Evolutionary conservation across 73 alveolate species (phyloP).

Genomic region (Breviolum minutum): DNA sequence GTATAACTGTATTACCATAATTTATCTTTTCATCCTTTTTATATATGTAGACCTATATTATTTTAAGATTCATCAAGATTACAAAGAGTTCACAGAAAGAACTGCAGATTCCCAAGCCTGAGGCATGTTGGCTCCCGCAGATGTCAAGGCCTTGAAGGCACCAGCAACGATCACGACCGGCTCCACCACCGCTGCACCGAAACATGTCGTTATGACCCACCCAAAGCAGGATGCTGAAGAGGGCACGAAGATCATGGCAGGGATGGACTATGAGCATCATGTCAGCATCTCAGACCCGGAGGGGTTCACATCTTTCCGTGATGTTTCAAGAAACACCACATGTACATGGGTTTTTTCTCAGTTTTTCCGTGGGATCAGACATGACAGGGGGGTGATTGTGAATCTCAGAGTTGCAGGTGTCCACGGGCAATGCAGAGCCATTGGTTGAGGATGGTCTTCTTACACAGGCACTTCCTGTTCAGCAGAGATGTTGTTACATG

Average conservation of each 20-base stretch:
- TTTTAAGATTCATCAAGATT: no score
- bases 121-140: constrained; percentile 75
- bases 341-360: not conserved
- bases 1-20: no score
- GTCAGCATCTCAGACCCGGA: not conserved
- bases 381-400: no score
- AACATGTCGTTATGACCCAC: not conserved
- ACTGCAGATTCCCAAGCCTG: not conserved
- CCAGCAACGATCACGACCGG: not conserved
- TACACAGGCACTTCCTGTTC: constrained; percentile 2
- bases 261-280: constrained; percentile 88
- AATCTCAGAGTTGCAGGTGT: not conserved
- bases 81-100: not conserved
- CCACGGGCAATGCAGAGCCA: constrained; percentile 71
- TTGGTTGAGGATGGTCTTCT: constrained; percentile 78
- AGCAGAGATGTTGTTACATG: not conserved
- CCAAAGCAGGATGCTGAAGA: constrained; percentile 54
- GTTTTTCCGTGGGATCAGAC: no score
- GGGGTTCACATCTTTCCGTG: no score
- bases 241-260: constrained; percentile 65
- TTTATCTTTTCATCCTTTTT: no score
- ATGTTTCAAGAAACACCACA: no score
- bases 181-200: no score
- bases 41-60: no score
- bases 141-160: constrained; percentile 59